Evolutionary conservation across 2,329 filamentous ascomycete species (phyloP), one percentile per base, ranked within the genome.

Genomic region (Thelonectria olida): DNA sequence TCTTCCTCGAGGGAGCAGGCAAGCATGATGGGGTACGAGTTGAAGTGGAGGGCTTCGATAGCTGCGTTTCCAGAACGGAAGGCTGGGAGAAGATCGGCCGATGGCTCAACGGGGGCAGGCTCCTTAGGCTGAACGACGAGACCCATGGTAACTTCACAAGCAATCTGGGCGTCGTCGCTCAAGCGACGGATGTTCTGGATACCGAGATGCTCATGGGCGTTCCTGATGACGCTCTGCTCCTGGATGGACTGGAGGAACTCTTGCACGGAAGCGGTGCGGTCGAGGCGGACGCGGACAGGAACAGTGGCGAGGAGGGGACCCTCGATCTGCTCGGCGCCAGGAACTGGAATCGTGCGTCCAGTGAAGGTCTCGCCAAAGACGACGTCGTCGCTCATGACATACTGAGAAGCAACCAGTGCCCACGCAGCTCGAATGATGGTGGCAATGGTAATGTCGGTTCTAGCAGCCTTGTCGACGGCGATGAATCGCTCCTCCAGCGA

Each of bases 21-120:
- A 34, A 90, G 75, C 79, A 90, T 89, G 23, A 90, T 80, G 4
- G 86, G 84, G 69, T 89, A 89, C 0, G 81, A 82, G 69, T 83
- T 83, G 67, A 83, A 83, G 69, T 82, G 82, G 38, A 88, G 77
- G 0, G 86, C 86, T 64, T 88, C 86, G 17, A 84, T 80, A 0
- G 85, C 85, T 1, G 84, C 82, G 63, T 88, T 85, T 0, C 77
- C 80, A 27, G 85, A 83, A 23, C 83, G 81, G 9, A 84, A 82
- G 0, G 84, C 39, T 67, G 73, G 61, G 73, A 82, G 20, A 69
- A 76, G 42, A 62, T 74, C 67, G 0, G 41, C 45, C 2, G 64
- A 56, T 1, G 39, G 42, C 39, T 55, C 65, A 0, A 39, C 36
- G 0, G 58, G 27, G 1, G 68, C 68, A 0, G 68, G 68, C 0